Evolutionary conservation across 331 rosid genomes (phyloP), one percentile per base, ranked within the genome.

Genomic region (Malus hybrid): DNA sequence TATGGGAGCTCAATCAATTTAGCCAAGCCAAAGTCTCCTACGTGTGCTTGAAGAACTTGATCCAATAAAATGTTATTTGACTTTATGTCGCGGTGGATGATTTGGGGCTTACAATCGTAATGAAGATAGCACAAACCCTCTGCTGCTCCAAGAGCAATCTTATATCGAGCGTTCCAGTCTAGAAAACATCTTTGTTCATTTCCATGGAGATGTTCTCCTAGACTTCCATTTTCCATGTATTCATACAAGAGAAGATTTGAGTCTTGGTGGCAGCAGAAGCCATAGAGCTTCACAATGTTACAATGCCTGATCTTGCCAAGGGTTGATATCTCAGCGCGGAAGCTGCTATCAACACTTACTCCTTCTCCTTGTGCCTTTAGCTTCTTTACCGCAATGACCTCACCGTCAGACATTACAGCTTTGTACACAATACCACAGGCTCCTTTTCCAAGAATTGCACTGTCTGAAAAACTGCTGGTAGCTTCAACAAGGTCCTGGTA

Each of bases 341-440:
- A 90, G 83, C 93, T 88, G 74, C 84, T 75, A 68, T 90, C 96
- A 12, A 83, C 86, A 15, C 82, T 80, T 9, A 83, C 72, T 83
- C 86, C 96, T 80, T 86, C 92, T 81, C 90, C 89, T 5, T 75
- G 92, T 0, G 93, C 86, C 79, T 83, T 88, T 73, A 90, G 83
- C 82, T 80, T 90, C 79, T 90, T 90, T 7, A 90, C 93, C 11
- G 96, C 96, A 69, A 90, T 84, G 77, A 85, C 83, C 39, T 85
- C 85, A 65, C 89, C 87, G 52, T 81, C 68, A 60, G 79, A 69
- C 89, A 90, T 86, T 65, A 81, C 77, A 74, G 89, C 96, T 80
- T 88, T 90, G 76, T 88, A 90, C 59, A 90, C 96, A 57, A 88
- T 90, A 14, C 96, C 96, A 69, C 96, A 90, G 55, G 96, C 96